Base-by-base conservation (phyloP, 2,329 filamentous ascomycete species). In the Diaporthe citriasiana region DNA sequence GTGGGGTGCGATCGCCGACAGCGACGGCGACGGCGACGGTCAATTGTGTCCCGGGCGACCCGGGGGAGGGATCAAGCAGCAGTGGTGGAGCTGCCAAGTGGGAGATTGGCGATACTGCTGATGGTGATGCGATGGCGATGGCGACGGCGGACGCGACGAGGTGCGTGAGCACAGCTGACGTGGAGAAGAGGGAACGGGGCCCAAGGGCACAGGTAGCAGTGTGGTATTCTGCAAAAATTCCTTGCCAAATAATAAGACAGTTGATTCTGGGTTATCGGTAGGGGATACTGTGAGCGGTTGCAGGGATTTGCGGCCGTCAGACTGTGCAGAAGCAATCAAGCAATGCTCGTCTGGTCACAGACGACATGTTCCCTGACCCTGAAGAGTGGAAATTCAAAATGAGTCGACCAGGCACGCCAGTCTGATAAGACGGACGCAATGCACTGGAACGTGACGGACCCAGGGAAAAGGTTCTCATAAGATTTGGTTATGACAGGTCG, bases 401-500 rank as follows among this genome's bases (percentile, higher is more conserved):
- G 45, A 53, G 45, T 3, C 30, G 45, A 27, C 63, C 9, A 38
- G 45, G 63, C 45, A 51, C 27, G 45, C 6, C 60, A 51, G 42
- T 35, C 42, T 51, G 60, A 25, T 50, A 50, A 25, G 27, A 50
- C 60, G 10, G 40, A 33, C 40, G 13, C n/a, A 60, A 27, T 38
- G 55, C 55, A 33, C 17, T 33, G 27, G 9, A 35, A 47, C 25
- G 59, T 13, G 30, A 33, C 30, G 42, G 22, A 33, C 30, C 59
- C 27, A 50, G 25, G 42, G 30, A 66, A 35, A 12, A 66, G 45
- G 63, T 25, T 35, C 45, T 7, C 63, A 66, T 51, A 66, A 66
- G 63, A 66, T 51, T 66, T 66, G 45, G 63, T 38, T 66, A n/a
- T 66, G 63, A 66, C 63, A 66, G 45, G 63, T 66, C 45, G 63